Conservation (phyloP, 2,329 filamentous ascomycete species). For the Eutypella sp. region DNA sequence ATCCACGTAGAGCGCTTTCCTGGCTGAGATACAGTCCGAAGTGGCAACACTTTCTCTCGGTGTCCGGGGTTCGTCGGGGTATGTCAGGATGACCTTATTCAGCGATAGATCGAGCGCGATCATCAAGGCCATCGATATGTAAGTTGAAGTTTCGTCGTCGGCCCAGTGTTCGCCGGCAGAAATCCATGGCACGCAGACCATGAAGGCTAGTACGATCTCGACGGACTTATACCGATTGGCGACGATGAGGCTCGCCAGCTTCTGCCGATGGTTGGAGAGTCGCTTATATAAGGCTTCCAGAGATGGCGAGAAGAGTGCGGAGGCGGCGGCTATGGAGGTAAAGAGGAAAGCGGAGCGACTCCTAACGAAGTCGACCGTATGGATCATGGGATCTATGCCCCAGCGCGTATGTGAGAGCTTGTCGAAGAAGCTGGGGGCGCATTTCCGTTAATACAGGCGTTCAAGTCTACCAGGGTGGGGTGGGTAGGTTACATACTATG, state of each 20-base stretch:
- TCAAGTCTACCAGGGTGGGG: not conserved
- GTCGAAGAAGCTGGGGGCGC: conserved; percentile 53
- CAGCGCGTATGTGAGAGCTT: conserved; percentile 69
- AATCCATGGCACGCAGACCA: conserved; percentile 75
- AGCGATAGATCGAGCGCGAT: conserved; percentile 65
- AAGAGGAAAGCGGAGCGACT: conserved; percentile 65
- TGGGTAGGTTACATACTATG: conserved; percentile 48
- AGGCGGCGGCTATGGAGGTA: conserved; percentile 65
- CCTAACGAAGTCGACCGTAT: conserved; percentile 61
- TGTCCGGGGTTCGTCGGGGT: conserved; percentile 40
- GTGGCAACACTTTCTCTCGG: conserved; percentile 47
- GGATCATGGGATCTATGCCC: conserved; percentile 65
- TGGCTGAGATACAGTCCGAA: conserved; percentile 65
- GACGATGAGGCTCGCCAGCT: conserved; percentile 58
- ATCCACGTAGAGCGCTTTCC: conserved; percentile 60
- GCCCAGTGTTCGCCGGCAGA: conserved; percentile 61
- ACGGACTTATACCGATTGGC: conserved; percentile 60
- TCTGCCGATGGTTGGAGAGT: conserved; percentile 58
- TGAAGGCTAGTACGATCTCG: conserved; percentile 69
- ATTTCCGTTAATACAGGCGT: conserved; percentile 1
- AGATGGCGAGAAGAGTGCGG: conserved; percentile 61
- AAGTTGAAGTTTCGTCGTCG: conserved; percentile 68
- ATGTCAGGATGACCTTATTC: conserved; percentile 62
- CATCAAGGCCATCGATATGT: conserved; percentile 64
- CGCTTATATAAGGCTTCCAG: conserved; percentile 60